Base-by-base conservation (phyloP, 192 early-diverging fungal genomes). In the Umbelopsis sp. region DNA sequence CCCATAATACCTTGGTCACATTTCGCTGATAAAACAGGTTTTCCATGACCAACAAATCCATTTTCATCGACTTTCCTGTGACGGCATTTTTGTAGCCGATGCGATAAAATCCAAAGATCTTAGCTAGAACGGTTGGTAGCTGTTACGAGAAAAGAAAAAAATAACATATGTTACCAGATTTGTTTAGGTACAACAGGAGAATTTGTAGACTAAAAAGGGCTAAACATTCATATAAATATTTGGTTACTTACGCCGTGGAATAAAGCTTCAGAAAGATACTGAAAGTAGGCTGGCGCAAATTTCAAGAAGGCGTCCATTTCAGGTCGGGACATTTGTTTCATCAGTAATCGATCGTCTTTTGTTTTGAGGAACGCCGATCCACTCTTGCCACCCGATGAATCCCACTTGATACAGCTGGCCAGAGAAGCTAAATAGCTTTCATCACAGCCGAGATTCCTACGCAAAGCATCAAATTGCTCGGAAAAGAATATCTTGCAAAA, bases 1-100 rank as follows among this genome's bases (percentile, higher is more conserved):
- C 66, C 10, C 37, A 41, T 41, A 41, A 41, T 81, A 91, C 90
- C 80, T 82, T 88, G 33, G 80, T 84, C 55, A 93, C 84, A 50
- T 86, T 88, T 44, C 94, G 88, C 52, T 95, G 88, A 74, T 92
- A 97, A 71, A 95, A 98, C 44, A 98, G 76, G 66, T 98, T 98
- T 75, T 98, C 97, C 97, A 97, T 97, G 15, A 98, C 92, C 15
- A 97, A 76, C 9, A 97, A 87, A 78, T 95, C 94, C 89, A 98
- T 91, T 53, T 94, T 89, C 79, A 92, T 86, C 21, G 82, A 86
- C 68, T 92, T 90, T n/a, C 94, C 91, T 3, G 91, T 88, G 1
- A 87, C 81, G n/a, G 90, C 86, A 72, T 94, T 96, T 66, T 92
- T 95, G 77, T 88, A 95, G 0, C 93, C 91, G 5, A 98, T 91